Conservation (phyloP, 495 filamentous ascomycete genomes). For the Symbiotaphrina buchneri region DNA sequence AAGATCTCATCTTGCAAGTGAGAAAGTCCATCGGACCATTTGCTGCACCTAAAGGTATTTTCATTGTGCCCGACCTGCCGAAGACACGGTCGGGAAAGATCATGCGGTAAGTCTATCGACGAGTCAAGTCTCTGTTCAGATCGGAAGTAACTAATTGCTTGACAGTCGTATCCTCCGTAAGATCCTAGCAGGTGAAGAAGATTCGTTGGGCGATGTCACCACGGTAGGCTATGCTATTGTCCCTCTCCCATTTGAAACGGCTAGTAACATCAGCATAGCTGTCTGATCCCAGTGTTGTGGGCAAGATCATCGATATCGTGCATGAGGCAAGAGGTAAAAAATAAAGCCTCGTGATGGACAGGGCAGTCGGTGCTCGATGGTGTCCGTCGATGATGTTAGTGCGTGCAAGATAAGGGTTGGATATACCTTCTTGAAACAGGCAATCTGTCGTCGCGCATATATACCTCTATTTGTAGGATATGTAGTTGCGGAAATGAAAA, state of each 20-base stretch:
- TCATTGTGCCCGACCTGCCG: conserved; percentile 73
- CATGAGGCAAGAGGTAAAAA: conserved; percentile 31
- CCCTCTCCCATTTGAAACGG: background rate
- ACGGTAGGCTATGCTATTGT: conserved; percentile 35
- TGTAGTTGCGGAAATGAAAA: no score
- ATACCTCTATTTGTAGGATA: no score
- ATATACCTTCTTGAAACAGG: no score
- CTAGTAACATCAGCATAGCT: conserved; percentile 26
- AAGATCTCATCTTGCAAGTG: conserved; percentile 85
- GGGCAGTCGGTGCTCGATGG: no score
- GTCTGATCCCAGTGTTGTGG: conserved; percentile 73
- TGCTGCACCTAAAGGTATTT: conserved; percentile 85
- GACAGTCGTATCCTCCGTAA: conserved; percentile 88
- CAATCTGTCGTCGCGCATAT: no score
- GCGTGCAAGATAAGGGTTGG: no score
- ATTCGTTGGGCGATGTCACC: conserved; percentile 79
- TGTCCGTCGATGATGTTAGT: no score
- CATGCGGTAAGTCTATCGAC: no score
- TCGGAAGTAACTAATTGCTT: no score
- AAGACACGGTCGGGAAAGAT: conserved; percentile 98
- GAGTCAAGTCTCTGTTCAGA: no score
- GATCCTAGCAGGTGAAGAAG: conserved; percentile 90
- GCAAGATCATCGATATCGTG: conserved; percentile 68
- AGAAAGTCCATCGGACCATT: conserved; percentile 95
- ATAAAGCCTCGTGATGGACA: conserved; percentile 1